phyloP scores from a whole-genome alignment of 176 grass and related monocot genomes.

The Poa annua region DNA sequence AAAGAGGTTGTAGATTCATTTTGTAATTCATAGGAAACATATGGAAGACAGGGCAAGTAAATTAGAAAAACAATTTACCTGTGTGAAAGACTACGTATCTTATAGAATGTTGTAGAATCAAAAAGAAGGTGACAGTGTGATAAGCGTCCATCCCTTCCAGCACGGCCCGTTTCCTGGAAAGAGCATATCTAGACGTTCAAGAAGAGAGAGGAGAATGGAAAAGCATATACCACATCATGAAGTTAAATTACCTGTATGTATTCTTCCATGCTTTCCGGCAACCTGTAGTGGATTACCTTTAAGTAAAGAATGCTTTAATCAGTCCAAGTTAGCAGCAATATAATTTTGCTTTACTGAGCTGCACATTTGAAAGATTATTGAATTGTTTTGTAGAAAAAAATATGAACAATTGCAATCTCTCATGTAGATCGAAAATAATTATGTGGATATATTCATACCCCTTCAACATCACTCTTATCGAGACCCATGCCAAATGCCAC shows the following conservation, averaged over 20 bases:
- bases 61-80: slow-evolving; percentile 50
- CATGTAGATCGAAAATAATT: background rate
- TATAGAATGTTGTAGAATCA: slow-evolving; percentile 81
- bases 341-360: slow-evolving; percentile 12
- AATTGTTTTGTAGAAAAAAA: background rate
- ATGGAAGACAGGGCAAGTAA: slow-evolving; percentile 16
- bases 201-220: slow-evolving; percentile 18
- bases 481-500: slow-evolving; percentile 99
- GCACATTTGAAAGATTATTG: slow-evolving; percentile 26
- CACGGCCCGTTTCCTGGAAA: slow-evolving; percentile 94
- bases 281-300: slow-evolving; percentile 95
- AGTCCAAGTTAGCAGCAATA: slow-evolving; percentile 41
- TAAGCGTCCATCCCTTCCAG: slow-evolving; percentile 83
- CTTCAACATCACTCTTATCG: slow-evolving; percentile 98
- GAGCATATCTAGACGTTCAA: slow-evolving; percentile 38
- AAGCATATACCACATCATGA: slow-evolving; percentile 7
- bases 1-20: slow-evolving; percentile 42
- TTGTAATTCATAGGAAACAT: slow-evolving; percentile 39
- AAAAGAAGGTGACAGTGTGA: slow-evolving; percentile 94
- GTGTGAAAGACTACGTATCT: slow-evolving; percentile 80
- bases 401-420: slow-evolving; percentile 4
- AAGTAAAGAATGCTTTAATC: slow-evolving; percentile 38
- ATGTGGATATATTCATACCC: slow-evolving; percentile 60
- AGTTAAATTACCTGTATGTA: slow-evolving; percentile 79
- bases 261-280: slow-evolving; percentile 98